Conservation (phyloP, 2,329 filamentous ascomycete species). For the Alternaria gaisen region DNA sequence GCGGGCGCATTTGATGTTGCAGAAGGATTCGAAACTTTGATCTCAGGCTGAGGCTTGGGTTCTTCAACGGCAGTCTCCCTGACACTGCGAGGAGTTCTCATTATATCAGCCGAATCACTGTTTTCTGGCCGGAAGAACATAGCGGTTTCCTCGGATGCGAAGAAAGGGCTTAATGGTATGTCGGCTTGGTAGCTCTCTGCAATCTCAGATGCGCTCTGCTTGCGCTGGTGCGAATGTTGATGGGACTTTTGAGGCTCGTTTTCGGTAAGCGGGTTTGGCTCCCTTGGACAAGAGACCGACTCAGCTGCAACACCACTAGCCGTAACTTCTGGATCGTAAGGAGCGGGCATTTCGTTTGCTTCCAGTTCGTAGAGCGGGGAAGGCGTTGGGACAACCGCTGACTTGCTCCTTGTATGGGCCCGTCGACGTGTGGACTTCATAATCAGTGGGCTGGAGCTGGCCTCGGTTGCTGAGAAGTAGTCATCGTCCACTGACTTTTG, state of each 20-base stretch:
- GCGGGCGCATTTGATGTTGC: conserved; percentile 14
- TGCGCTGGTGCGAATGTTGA: conserved; percentile 31
- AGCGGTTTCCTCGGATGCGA: neutral
- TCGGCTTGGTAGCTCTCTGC: conserved; percentile 44
- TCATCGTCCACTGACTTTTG: conserved; percentile 29
- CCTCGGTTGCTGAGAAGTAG: conserved; percentile 40
- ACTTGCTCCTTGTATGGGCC: conserved; percentile 42
- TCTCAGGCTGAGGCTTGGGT: conserved; percentile 15
- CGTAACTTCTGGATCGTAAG: neutral
- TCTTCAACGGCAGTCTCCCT: conserved; percentile 33
- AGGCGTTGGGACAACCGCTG: conserved; percentile 28
- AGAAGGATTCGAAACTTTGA: conserved; percentile 8
- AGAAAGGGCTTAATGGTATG: conserved; percentile 39
- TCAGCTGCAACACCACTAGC: conserved; percentile 3
- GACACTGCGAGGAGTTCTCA: conserved; percentile 32
- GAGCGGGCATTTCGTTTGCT: neutral
- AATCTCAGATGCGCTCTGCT: conserved; percentile 28
- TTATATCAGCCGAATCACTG: conserved; percentile 14
- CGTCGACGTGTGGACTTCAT: conserved; percentile 30
- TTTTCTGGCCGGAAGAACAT: conserved; percentile 1
- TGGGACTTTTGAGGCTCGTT: conserved; percentile 24
- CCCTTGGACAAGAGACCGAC: conserved; percentile 8
- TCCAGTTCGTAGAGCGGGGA: conserved; percentile 22
- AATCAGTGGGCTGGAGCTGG: conserved; percentile 29
- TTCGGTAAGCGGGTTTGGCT: neutral